Conservation (phyloP, 2,329 filamentous ascomycete species). For the Phyllosticta citriasiana region DNA sequence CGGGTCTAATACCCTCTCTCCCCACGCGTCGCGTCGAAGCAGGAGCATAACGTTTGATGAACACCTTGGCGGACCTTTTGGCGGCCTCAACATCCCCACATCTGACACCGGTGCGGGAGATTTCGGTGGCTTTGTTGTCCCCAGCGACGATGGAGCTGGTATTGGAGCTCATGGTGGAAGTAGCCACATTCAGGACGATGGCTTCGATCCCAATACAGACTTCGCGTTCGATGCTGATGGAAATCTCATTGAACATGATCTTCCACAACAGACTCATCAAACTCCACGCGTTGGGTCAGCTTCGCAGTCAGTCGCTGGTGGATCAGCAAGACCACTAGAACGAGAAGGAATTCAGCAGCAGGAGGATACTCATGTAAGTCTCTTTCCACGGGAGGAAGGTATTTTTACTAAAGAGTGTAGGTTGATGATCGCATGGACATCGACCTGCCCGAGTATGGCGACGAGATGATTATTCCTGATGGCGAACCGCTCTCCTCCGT, state of each 20-base stretch:
- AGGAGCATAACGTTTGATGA: background rate
- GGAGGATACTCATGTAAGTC: slow-evolving; percentile 8
- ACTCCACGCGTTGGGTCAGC: slow-evolving; percentile 15
- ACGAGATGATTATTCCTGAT: slow-evolving; percentile 19
- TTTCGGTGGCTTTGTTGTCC: slow-evolving; percentile 29
- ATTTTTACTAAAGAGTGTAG: background rate
- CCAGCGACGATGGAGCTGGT: slow-evolving; percentile 33
- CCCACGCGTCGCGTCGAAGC: background rate
- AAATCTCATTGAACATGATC: slow-evolving; percentile 41
- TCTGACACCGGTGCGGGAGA: slow-evolving; percentile 28
- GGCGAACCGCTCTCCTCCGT: slow-evolving; percentile 19
- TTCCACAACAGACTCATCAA: slow-evolving; percentile 11
- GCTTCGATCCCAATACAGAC: slow-evolving; percentile 42
- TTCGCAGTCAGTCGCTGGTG: slow-evolving; percentile 27
- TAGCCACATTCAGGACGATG: slow-evolving; percentile 20
- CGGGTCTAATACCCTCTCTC: background rate
- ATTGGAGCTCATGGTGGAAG: slow-evolving; percentile 9
- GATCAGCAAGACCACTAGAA: slow-evolving; percentile 29
- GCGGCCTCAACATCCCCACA: slow-evolving; percentile 37
- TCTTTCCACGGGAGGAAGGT: background rate
- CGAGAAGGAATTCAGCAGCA: slow-evolving; percentile 30
- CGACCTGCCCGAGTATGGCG: slow-evolving; percentile 24
- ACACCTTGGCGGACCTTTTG: slow-evolving; percentile 11
- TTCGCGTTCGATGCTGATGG: slow-evolving; percentile 55
- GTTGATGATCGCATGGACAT: slow-evolving; percentile 20